Conservation (phyloP, 352 stramenopile genomes). For the Pilasporangium apinafurcum region DNA sequence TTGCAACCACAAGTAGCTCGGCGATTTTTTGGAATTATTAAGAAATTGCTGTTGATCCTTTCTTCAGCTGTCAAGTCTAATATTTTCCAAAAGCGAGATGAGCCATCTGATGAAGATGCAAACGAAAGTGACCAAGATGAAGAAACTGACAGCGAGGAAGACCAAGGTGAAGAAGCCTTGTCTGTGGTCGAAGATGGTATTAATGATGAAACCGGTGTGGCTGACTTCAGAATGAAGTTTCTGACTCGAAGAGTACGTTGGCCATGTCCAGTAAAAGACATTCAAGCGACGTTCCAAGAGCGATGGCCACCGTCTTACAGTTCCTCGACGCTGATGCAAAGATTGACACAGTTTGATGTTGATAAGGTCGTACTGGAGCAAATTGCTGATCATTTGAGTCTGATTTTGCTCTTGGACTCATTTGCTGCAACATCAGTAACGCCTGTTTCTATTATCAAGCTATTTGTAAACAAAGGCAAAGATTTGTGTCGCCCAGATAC, state of each 20-base stretch:
- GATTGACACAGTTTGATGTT: slow-evolving; percentile 31
- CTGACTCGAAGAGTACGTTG: slow-evolving; percentile 41
- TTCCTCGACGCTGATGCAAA: slow-evolving; percentile 39
- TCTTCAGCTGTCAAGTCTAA: slow-evolving; percentile 18
- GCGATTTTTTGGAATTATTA: slow-evolving; percentile 76
- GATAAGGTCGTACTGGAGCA: slow-evolving; percentile 25
- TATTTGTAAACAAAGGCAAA: slow-evolving; percentile 44
- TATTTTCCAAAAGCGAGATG: slow-evolving; percentile 8
- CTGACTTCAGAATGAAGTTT: slow-evolving; percentile 30
- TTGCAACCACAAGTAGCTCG: slow-evolving; percentile 71
- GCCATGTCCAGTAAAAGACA: slow-evolving; percentile 36
- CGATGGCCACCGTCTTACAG: slow-evolving; percentile 57
- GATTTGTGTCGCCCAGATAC: slow-evolving; percentile 54
- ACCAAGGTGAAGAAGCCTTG: slow-evolving; percentile 4
- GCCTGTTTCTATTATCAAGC: slow-evolving; percentile 59
- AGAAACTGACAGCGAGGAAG: slow-evolving; percentile 7
- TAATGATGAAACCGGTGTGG: slow-evolving; percentile 7
- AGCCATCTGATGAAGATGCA: slow-evolving; percentile 14
- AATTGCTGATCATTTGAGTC: slow-evolving; percentile 56
- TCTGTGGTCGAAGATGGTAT: slow-evolving; percentile 8
- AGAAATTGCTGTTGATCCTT: slow-evolving; percentile 45
- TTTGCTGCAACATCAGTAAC: slow-evolving; percentile 68
- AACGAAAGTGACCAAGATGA: slow-evolving; percentile 17
- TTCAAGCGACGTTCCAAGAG: slow-evolving; percentile 31
- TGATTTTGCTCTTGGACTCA: slow-evolving; percentile 76